Percentiles rank a stretch among this genome's conserved stretches.
Evolutionary conservation across 2,329 filamentous ascomycete species (phyloP).

Genomic region (Arachnomyces sp.): DNA sequence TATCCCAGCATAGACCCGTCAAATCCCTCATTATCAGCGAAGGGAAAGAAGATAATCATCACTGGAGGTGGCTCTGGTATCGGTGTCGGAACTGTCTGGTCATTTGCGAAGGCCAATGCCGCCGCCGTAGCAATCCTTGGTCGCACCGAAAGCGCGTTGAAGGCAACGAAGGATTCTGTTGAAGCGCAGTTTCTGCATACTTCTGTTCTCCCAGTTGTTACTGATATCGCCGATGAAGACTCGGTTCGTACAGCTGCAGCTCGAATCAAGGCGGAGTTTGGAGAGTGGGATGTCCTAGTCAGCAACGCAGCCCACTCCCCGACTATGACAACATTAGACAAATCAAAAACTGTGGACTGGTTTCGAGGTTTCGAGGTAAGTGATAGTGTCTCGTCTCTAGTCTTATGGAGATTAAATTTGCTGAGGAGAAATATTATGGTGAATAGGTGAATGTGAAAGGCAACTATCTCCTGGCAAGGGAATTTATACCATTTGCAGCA

Average conservation of each 20-base stretch:
- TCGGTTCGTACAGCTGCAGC: too few species aligned
- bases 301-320: conserved; percentile 17
- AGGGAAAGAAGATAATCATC: conserved; percentile 22
- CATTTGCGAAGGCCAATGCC: conserved; percentile 34
- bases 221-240: too few species aligned
- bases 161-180: conserved; percentile 14
- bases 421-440: background rate
- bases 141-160: conserved; percentile 13
- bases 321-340: conserved; percentile 2
- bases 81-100: conserved; percentile 17
- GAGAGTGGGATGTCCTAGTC: conserved; percentile 16
- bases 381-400: background rate
- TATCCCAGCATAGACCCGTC: too few species aligned
- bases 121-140: too few species aligned
- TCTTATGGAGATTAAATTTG: too few species aligned
- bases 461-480: conserved; percentile 11
- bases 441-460: conserved; percentile 20
- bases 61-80: conserved; percentile 24
- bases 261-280: too few species aligned
- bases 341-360: conserved; percentile 13
- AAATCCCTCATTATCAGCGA: too few species aligned
- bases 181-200: too few species aligned
- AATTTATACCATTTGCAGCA: conserved; percentile 14
- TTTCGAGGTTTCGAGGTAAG: conserved; percentile 17
- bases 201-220: too few species aligned